A percentile compares a stretch with the other conserved stretches of the same genome.
These are phyloP conservation scores for Rhexocercosporidium sp. DNA, from an alignment of 2,329 filamentous ascomycete species.

Conservation along the genomic window DNA sequence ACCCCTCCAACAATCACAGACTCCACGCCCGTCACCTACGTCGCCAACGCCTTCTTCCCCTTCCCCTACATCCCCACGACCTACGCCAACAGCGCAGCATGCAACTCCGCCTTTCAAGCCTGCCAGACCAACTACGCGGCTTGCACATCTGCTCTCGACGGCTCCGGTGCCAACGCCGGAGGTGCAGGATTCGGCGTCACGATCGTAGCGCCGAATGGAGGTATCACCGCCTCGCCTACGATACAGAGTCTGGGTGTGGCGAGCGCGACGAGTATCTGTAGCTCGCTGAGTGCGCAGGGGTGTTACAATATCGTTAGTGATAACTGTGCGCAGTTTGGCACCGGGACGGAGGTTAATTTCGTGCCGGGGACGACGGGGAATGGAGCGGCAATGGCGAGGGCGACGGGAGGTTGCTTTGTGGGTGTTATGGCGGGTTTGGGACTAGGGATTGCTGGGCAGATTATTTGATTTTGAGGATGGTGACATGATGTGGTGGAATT, in stretches of 20 bases:
- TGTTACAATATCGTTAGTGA: constrained; percentile 47
- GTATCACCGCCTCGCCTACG: constrained; percentile 55
- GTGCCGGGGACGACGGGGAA: constrained; percentile 29
- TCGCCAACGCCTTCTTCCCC: constrained; percentile 62
- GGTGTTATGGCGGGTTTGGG: constrained; percentile 36
- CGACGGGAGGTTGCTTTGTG: constrained; percentile 31
- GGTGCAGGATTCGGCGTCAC: constrained; percentile 56
- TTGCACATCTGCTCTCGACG: constrained; percentile 56
- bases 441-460: constrained; percentile 34
- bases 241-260: constrained; percentile 47
- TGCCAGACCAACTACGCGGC: constrained; percentile 60
- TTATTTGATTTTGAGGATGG: constrained; percentile 24
- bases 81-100: constrained; percentile 56
- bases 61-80: constrained; percentile 62
- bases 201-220: constrained; percentile 58
- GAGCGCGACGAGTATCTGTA: constrained; percentile 59
- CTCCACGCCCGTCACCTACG: constrained; percentile 52
- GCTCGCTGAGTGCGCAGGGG: constrained; percentile 57
- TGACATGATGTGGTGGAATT: not conserved
- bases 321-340: constrained; percentile 39
- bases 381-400: constrained; percentile 32
- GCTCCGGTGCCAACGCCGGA: constrained; percentile 32
- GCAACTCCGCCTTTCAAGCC: constrained; percentile 55
- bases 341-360: constrained; percentile 21
- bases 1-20: constrained; percentile 25